These are phyloP conservation scores for Metschnikowia cerradonensis DNA, from an alignment of 805 yeast genomes.

Conservation along the genomic window DNA sequence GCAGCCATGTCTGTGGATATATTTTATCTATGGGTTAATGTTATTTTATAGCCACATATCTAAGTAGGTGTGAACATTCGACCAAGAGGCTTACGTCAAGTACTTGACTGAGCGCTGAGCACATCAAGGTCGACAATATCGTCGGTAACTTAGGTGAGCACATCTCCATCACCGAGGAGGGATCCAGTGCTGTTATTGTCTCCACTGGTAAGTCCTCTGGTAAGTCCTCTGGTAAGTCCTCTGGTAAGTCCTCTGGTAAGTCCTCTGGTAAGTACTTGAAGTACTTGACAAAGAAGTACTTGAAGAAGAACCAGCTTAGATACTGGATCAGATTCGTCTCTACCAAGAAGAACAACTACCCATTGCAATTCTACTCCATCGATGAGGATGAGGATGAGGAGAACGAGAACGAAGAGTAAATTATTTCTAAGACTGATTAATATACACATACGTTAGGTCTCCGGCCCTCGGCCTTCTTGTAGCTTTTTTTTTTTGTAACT, in stretches of 20 bases:
- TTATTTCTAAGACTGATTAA: background rate
- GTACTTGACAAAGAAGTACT: constrained; percentile 99
- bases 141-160: constrained; percentile 96
- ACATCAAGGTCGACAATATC: constrained; percentile 97
- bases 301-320: constrained; percentile 99
- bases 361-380: constrained; percentile 98
- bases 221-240: constrained; percentile 96
- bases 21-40: no score
- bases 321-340: constrained; percentile 99
- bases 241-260: constrained; percentile 86
- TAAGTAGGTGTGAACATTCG: constrained; percentile 41
- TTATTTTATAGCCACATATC: no score
- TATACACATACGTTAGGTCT: background rate
- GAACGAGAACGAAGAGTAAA: constrained; percentile 38
- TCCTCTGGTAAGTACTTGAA: constrained; percentile 99
- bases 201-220: constrained; percentile 97
- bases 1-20: no score
- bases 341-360: constrained; percentile 91
- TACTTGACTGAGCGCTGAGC: constrained; percentile 77
- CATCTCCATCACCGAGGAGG: constrained; percentile 82
- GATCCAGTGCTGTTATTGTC: constrained; percentile 84
- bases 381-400: constrained; percentile 62
- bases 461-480: no score
- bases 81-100: constrained; percentile 96
- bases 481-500: no score